Evolutionary conservation across 2,329 filamentous ascomycete species (phyloP), one percentile per base, ranked within the genome.

Genomic region (Aspergillus melleus): DNA sequence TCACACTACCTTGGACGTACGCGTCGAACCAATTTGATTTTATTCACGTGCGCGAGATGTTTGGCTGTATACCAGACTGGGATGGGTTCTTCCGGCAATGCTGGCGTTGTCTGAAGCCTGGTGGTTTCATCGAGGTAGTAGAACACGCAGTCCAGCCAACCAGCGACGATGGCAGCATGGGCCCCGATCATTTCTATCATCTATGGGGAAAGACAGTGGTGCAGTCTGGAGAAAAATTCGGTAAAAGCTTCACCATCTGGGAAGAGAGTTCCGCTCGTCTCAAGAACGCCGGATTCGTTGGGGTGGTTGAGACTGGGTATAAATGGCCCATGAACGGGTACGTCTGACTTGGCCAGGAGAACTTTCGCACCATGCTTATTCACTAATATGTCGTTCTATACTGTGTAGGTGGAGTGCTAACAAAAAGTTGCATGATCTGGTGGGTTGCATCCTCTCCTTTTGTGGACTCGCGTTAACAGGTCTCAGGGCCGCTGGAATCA

Each of bases 11-110:
- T n/a, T 81, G 79, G 79, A 77, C 76, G 1, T 77, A 71, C 58
- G 65, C 65, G 14, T 65, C 64, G 19, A 62, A 72, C 30, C 57
- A 64, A 14, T 74, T 77, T 46, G 79, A 81, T 64, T 79, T 79
- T 59, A 73, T 81, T 32, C 79, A 82, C 63, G 68, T 79, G 10
- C 76, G 80, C 51, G 78, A 77, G 49, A 68, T 81, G 20, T 79
- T 78, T 55, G 79, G 80, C 12, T 77, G 74, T 55, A 74, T 82
- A 5, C 70, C 74, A 1, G 78, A 81, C 60, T 81, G 79, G 79
- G 71, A 76, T 55, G 70, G 69, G 55, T 78, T 81, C 63, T 77
- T 62, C 24, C 16, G 52, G n/a, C 49, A 61, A 49, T 67, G 64
- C 54, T 62, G 57, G 57, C 55, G 57, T 20, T 68, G 59, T 11